Base-by-base conservation (phyloP, 768 basidiomycete species). In the Rhodosporidiobolus odoratus region DNA sequence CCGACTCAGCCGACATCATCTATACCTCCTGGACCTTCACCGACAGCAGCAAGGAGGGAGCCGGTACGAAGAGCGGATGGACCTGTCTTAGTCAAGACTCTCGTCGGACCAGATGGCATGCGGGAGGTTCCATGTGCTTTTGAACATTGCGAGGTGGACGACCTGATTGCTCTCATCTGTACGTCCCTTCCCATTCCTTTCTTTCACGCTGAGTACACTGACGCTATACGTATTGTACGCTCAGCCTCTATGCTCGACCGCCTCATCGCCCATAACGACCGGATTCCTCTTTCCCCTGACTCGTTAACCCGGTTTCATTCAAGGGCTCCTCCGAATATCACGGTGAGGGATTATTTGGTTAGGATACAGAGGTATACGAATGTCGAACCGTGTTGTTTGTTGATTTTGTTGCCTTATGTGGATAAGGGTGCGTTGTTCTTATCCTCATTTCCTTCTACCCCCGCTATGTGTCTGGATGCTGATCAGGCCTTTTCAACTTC, bases 301-400 rank as follows among this genome's bases (percentile, higher is more conserved):
- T 87, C 88, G 73, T 84, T 99, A 72, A 97, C 96, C 56, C 88
- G 94, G 64, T 99, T 99, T 79, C 96, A 99, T 81, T 97, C 94
- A 40, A 86, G 94, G 75, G 86, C 93, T 15, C 85, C 92, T 9
- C 95, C 96, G 53, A 84, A 82, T 69, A 98, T 98, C 80, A 85
- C 84, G 72, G 87, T 98, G 58, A 83, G 91, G 72, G 96, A 98
- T 79, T 99, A 99, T 81, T 84, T 98, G 67, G 85, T 88, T 75
- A 90, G 96, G 63, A 95, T 99, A 76, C 89, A 96, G 75, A 87
- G 85, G 76, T 98, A 91, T 80, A 94, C 94, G 67, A 97, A 95
- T 78, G 88, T 94, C 80, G 96, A 98, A 85, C 88, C 87, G 80
- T 84, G 87, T 48, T 90, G 88, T 75, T 85, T 94, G 60, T 81